Evolutionary conservation across 2,329 filamentous ascomycete species (phyloP).

Genomic region (Aureobasidium mangrovei): DNA sequence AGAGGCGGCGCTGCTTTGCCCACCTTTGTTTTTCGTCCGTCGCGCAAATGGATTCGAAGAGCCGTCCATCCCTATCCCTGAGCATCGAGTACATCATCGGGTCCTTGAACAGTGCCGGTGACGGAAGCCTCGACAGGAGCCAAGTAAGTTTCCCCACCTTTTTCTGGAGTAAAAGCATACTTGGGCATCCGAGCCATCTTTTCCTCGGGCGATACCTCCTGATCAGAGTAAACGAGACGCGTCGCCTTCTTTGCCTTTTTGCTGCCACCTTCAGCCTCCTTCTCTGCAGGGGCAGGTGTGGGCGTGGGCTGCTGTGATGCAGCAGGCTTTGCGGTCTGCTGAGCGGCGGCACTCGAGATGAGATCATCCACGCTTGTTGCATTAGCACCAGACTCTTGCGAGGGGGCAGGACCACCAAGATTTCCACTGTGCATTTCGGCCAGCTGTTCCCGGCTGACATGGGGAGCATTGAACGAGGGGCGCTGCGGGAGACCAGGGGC

Average conservation of each 20-base stretch:
- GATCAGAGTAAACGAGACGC: conserved; percentile 71
- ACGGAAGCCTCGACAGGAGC: conserved; percentile 20
- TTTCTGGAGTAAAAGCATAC: conserved; percentile 58
- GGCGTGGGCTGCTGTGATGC: conserved; percentile 4
- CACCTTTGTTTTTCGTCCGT: conserved; percentile 10
- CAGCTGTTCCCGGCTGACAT: conserved; percentile 45
- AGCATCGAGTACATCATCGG: conserved; percentile 16
- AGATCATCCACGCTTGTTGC: conserved; percentile 43
- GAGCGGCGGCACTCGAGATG: conserved; percentile 37
- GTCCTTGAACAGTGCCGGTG: conserved; percentile 16
- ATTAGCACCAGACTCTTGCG: conserved; percentile 30
- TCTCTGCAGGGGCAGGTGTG: conserved; percentile 9
- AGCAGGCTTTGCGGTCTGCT: conserved; percentile 16
- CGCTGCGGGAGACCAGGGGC: conserved; percentile 52
- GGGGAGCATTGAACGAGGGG: conserved; percentile 48
- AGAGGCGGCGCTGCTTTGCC: conserved; percentile 6
- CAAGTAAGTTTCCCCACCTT: conserved; percentile 28
- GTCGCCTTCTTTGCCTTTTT: conserved; percentile 51
- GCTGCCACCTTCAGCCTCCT: conserved; percentile 9
- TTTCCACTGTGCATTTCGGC: conserved; percentile 49
- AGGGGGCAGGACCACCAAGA: conserved; percentile 27
- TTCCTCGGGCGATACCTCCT: conserved; percentile 76
- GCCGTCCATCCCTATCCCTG: neutral
- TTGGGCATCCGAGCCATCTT: conserved; percentile 71
- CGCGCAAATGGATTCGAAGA: neutral